Evolutionary conservation across 192 early-diverging fungal species (phyloP).

Genomic region (Umbelopsis isabellina): DNA sequence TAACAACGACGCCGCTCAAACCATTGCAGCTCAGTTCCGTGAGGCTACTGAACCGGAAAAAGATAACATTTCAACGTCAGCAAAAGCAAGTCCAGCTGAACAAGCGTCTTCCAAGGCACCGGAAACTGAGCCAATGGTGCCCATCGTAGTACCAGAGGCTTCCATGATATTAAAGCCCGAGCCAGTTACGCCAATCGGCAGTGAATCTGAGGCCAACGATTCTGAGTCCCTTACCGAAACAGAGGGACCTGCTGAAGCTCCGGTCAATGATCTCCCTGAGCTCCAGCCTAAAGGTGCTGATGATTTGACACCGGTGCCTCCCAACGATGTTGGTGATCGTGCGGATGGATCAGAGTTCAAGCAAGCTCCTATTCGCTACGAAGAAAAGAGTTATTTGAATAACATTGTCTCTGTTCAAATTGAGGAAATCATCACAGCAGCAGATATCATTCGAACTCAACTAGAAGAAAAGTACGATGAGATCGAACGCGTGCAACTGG

Average conservation of each 20-base stretch:
- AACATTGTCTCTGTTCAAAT: conserved; percentile 1
- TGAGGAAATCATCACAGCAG: conserved; percentile 1
- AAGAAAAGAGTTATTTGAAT: conserved; percentile 7
- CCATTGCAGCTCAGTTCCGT: conserved; percentile 6
- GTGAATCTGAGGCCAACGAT: too few relatives aligned
- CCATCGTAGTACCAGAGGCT: too few relatives aligned
- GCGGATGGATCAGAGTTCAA: background rate
- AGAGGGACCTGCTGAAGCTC: background rate
- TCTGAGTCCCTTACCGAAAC: background rate
- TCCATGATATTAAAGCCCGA: too few relatives aligned
- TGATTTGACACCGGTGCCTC: background rate
- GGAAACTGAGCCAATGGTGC: background rate
- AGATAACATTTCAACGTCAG: background rate
- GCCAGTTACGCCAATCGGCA: too few relatives aligned
- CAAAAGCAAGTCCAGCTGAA: background rate
- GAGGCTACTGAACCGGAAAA: background rate
- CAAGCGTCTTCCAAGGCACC: background rate
- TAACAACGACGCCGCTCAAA: background rate
- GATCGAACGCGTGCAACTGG: background rate
- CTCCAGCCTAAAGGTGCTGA: background rate
- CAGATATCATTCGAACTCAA: conserved; percentile 1
- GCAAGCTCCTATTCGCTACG: conserved; percentile 1
- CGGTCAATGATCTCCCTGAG: background rate
- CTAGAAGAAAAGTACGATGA: conserved; percentile 10
- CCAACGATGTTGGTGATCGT: conserved; percentile 3